Evolutionary conservation across 1,284 basidiomycete species (phyloP).

Genomic region (Rhizoctonia solani): DNA sequence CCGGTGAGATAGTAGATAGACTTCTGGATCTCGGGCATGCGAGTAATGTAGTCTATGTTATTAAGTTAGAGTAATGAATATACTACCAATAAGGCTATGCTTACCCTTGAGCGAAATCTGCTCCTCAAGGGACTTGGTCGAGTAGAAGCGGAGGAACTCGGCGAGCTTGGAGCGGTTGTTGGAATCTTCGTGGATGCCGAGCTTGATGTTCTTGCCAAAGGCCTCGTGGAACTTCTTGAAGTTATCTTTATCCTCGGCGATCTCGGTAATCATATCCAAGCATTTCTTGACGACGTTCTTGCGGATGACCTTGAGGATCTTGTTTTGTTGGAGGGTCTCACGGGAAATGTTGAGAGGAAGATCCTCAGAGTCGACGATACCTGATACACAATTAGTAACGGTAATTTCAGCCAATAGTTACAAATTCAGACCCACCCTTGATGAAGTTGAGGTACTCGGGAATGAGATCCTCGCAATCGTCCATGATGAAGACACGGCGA

Average conservation of each 20-base stretch:
- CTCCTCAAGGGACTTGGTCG: slow-evolving; percentile 94
- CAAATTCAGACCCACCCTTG: slow-evolving; percentile 61
- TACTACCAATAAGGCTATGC: slow-evolving; percentile 40
- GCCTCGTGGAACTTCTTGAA: slow-evolving; percentile 91
- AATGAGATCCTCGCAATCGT: slow-evolving; percentile 99
- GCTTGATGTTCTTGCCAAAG: slow-evolving; percentile 97
- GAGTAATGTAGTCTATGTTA: slow-evolving; percentile 91
- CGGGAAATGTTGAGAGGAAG: slow-evolving; percentile 99
- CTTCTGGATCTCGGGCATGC: slow-evolving; percentile 99
- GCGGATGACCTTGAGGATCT: slow-evolving; percentile 99
- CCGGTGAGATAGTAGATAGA: slow-evolving; percentile 99
- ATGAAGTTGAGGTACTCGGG: slow-evolving; percentile 99
- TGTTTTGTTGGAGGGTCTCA: slow-evolving; percentile 99
- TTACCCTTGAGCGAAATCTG: slow-evolving; percentile 90
- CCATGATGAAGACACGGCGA: slow-evolving; percentile 99
- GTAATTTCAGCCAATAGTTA: not conserved
- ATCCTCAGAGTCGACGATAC: slow-evolving; percentile 99
- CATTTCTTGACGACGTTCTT: slow-evolving; percentile 99
- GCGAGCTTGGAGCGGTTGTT: slow-evolving; percentile 99
- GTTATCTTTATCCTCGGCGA: slow-evolving; percentile 99
- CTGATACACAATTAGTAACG: slow-evolving; percentile 34
- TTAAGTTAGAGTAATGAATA: not conserved
- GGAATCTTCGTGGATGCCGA: slow-evolving; percentile 99
- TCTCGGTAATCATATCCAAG: slow-evolving; percentile 93
- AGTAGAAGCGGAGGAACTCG: slow-evolving; percentile 98